Percentiles rank a stretch among this genome's conserved stretches.
Conservation (phyloP, 805 yeast genomes). For the Wickerhamiella spandovensis region DNA sequence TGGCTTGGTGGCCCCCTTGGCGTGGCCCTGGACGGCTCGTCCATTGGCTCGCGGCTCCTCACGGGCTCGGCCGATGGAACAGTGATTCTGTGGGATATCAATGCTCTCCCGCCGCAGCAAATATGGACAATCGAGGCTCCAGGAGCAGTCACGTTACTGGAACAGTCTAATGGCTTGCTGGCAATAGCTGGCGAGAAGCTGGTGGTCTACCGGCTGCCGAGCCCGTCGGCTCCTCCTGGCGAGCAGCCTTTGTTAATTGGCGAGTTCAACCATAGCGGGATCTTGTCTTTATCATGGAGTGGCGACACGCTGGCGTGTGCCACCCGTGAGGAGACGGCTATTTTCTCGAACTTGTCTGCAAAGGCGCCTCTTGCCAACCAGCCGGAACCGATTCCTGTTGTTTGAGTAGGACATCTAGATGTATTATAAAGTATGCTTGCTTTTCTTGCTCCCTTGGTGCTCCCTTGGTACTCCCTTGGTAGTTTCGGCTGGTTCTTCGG, state of each 20-base stretch:
- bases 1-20: slow-evolving; percentile 4
- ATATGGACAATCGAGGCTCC: background rate
- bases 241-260: background rate
- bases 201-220: background rate
- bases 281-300: background rate
- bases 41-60: slow-evolving; percentile 8
- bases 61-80: slow-evolving; percentile 9
- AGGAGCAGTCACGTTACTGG: background rate
- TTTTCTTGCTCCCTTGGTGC: too few species aligned
- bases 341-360: background rate
- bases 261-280: background rate
- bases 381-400: background rate
- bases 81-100: slow-evolving; percentile 7
- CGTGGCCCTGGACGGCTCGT: slow-evolving; percentile 1
- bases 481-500: too few species aligned
- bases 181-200: slow-evolving; percentile 1
- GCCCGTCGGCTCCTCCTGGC: background rate
- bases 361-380: background rate
- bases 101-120: background rate
- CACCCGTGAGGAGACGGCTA: background rate
- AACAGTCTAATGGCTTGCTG: background rate
- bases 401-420: background rate
- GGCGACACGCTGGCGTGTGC: slow-evolving; percentile 1
- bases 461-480: too few species aligned
- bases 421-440: too few species aligned